phyloP scores from a whole-genome alignment of 441 rosid species.

The Pelargonium myrrhifolium region DNA sequence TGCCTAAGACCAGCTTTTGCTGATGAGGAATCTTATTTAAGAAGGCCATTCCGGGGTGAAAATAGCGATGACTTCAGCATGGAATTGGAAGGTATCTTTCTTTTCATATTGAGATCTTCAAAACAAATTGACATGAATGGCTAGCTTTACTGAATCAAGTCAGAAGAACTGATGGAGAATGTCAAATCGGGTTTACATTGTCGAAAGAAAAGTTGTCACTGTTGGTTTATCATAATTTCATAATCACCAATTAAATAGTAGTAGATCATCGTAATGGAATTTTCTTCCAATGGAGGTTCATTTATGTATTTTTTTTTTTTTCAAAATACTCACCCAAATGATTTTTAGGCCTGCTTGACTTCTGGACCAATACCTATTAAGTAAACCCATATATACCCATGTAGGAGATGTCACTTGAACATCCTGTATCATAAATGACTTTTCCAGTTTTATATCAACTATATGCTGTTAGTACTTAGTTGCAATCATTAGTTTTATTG shows the following conservation, averaged over 20 bases:
- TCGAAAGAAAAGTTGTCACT: not conserved
- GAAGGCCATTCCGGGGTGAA: constrained; percentile 49
- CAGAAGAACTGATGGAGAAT: constrained; percentile 1
- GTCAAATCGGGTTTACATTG: constrained; percentile 4
- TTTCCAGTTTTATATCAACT: not conserved
- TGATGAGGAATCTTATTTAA: constrained; percentile 67
- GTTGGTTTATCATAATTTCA: not conserved
- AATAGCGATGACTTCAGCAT: constrained; percentile 49
- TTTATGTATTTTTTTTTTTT: not conserved
- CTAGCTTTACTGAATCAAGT: constrained; percentile 8
- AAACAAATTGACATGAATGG: not conserved
- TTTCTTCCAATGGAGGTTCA: not conserved
- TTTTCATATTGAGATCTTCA: constrained; percentile 1
- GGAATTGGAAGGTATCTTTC: constrained; percentile 50
- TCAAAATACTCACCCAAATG: not conserved
- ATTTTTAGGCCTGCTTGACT: not conserved
- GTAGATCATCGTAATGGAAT: not conserved
- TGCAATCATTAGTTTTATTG: not conserved
- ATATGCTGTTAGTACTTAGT: not conserved
- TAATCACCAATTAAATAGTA: not conserved
- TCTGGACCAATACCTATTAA: not conserved
- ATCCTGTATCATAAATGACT: not conserved
- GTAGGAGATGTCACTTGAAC: not conserved
- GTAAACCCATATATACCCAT: not conserved
- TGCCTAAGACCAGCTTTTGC: constrained; percentile 72